These are phyloP conservation scores for Neonectria coccinea DNA, from an alignment of 2,329 filamentous ascomycete species.

Conservation along the genomic window DNA sequence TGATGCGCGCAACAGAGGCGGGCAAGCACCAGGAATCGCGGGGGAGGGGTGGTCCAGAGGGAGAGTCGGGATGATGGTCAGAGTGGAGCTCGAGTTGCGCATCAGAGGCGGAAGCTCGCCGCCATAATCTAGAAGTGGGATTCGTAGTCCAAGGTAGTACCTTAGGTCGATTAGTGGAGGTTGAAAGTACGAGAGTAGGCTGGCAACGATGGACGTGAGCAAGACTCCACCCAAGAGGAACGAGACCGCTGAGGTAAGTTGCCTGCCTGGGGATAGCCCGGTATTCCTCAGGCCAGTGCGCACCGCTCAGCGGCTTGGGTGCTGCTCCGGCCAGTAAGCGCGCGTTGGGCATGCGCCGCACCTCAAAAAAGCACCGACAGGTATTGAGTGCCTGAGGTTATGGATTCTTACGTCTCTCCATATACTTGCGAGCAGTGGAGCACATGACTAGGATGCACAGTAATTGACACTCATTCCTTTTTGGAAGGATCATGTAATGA, in stretches of 20 bases:
- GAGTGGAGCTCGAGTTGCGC: constrained; percentile 27
- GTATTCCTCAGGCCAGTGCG: background rate
- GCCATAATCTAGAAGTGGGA: constrained; percentile 29
- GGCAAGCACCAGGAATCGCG: constrained; percentile 14
- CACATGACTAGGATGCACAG: background rate
- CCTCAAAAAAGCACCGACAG: background rate
- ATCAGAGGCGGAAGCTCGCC: constrained; percentile 27
- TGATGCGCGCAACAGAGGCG: constrained; percentile 7
- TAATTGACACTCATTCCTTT: background rate
- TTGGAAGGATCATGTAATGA: background rate
- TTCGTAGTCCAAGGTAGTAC: constrained; percentile 29
- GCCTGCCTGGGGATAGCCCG: background rate
- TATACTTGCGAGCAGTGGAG: no score
- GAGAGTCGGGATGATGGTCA: constrained; percentile 23
- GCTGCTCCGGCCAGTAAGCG: background rate
- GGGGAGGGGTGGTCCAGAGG: constrained; percentile 19
- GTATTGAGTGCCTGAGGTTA: background rate
- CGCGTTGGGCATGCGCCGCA: background rate
- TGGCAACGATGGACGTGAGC: constrained; percentile 12
- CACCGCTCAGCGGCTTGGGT: background rate
- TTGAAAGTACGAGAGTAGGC: constrained; percentile 23
- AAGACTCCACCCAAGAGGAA: constrained; percentile 23
- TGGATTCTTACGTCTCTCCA: no score
- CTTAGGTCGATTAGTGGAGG: constrained; percentile 32
- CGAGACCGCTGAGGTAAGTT: constrained; percentile 25